Conservation (phyloP, 441 rosid species). For the Cnidoscolus chayamansa region DNA sequence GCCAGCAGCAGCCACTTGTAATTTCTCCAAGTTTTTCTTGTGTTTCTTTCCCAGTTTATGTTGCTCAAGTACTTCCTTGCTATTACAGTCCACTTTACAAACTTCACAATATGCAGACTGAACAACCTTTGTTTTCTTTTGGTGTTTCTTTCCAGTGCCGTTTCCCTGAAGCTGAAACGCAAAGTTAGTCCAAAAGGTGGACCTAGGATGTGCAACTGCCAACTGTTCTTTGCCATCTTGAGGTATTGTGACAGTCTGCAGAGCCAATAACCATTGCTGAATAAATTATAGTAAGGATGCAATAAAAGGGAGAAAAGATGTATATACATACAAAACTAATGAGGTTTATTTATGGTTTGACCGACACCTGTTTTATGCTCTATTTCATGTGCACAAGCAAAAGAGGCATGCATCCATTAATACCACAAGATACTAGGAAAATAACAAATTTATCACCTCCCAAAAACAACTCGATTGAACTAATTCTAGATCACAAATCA, state of each 20-base stretch:
- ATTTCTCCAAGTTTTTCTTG: constrained; percentile 44
- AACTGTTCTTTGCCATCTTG: constrained; percentile 24
- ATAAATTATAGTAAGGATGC: not conserved
- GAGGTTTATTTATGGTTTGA: not conserved
- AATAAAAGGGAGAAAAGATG: not conserved
- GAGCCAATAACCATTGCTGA: constrained; percentile 7
- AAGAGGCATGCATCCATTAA: not conserved
- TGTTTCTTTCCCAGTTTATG: constrained; percentile 55
- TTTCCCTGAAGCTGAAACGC: constrained; percentile 18
- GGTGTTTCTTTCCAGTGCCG: constrained; percentile 21
- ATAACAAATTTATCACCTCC: not conserved
- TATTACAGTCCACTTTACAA: constrained; percentile 46
- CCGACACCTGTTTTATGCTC: not conserved
- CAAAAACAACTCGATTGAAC: not conserved
- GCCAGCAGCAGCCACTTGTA: constrained; percentile 20
- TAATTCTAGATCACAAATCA: not conserved
- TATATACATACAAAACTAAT: not conserved
- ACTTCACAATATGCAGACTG: constrained; percentile 43
- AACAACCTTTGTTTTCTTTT: constrained; percentile 38
- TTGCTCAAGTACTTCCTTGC: constrained; percentile 42
- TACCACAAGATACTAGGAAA: not conserved
- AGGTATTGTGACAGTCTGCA: constrained; percentile 23
- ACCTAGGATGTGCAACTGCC: constrained; percentile 23
- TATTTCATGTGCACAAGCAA: not conserved
- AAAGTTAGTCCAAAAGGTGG: constrained; percentile 18